Evolutionary conservation across 306 rosid genomes (phyloP).

Genomic region (Castanospermum australe): DNA sequence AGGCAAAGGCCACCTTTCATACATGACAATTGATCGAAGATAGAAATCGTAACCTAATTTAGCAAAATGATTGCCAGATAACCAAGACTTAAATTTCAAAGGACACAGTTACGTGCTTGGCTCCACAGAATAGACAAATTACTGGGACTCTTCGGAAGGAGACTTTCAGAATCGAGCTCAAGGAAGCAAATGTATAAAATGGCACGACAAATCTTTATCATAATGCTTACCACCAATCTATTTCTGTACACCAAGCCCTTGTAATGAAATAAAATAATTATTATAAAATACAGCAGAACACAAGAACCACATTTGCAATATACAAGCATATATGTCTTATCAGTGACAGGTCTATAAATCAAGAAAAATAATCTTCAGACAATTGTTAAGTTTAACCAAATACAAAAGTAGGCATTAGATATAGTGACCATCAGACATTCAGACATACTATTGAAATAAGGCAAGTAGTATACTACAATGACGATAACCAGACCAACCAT

Average conservation of each 20-base stretch:
- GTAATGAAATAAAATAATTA: neutral
- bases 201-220: neutral
- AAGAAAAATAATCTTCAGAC: neutral
- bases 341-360: neutral
- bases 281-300: neutral
- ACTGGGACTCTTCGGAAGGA: neutral
- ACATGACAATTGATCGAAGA: neutral
- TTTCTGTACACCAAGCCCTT: neutral
- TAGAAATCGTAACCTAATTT: neutral
- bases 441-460: neutral
- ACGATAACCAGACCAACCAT: neutral
- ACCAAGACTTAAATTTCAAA: neutral
- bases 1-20: neutral
- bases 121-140: neutral
- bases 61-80: neutral
- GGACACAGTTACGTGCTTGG: neutral
- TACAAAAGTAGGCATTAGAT: neutral
- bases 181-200: neutral
- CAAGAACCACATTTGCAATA: neutral
- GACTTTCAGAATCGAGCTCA: neutral
- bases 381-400: neutral
- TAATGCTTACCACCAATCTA: neutral
- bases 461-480: neutral
- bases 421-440: neutral
- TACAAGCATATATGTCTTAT: neutral